Evolutionary conservation across 2,329 filamentous ascomycete genomes (phyloP).

Genomic region (Dryadomyces quercus-mongolicae): DNA sequence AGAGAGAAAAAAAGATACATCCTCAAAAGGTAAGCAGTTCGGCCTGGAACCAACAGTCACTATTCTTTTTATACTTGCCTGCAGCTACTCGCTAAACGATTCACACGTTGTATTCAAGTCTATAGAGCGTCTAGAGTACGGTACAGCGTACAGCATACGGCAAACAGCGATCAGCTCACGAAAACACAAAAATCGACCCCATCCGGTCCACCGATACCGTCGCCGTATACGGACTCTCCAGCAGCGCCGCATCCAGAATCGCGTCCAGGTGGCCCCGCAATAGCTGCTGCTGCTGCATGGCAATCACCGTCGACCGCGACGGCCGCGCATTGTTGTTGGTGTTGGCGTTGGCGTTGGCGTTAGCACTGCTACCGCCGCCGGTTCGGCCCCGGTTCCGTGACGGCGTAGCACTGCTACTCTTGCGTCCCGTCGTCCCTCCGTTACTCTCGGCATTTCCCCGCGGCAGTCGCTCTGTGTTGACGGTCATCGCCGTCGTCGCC

Average conservation of each 20-base stretch:
- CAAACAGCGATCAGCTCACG: slow-evolving; percentile 17
- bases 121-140: not conserved
- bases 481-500: slow-evolving; percentile 47
- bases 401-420: slow-evolving; percentile 17
- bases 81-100: not conserved
- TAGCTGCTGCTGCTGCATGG: slow-evolving; percentile 74
- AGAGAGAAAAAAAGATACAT: too few relatives aligned
- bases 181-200: slow-evolving; percentile 78
- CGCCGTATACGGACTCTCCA: slow-evolving; percentile 88
- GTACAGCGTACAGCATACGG: not conserved
- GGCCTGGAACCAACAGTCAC: too few relatives aligned
- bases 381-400: not conserved
- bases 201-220: slow-evolving; percentile 80
- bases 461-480: slow-evolving; percentile 53
- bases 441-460: slow-evolving; percentile 18
- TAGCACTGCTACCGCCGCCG: slow-evolving; percentile 12
- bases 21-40: too few relatives aligned
- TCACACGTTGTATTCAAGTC: not conserved
- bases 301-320: slow-evolving; percentile 72
- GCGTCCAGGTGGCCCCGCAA: slow-evolving; percentile 79
- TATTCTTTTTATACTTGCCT: too few relatives aligned
- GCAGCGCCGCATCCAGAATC: slow-evolving; percentile 74
- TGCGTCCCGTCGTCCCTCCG: slow-evolving; percentile 8
- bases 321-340: slow-evolving; percentile 30
- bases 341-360: too few relatives aligned